Conservation (phyloP, 345 rosid genomes). For the Euclidium syriacum region DNA sequence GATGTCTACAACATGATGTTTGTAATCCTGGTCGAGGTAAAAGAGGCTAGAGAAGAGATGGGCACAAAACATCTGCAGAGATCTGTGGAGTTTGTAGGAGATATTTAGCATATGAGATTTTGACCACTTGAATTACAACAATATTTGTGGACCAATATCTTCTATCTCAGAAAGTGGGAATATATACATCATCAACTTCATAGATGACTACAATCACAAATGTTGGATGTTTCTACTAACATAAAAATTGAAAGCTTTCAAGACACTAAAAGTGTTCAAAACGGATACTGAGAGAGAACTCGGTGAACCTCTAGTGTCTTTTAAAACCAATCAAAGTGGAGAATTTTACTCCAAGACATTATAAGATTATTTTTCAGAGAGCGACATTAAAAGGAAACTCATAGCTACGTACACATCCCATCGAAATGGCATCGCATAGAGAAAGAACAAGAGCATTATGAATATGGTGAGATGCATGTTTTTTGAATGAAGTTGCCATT, state of each 20-base stretch:
- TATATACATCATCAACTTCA: background rate
- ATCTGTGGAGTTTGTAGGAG: background rate
- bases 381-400: background rate
- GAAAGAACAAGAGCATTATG: background rate
- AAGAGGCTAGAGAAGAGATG: background rate
- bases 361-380: slow-evolving; percentile 1
- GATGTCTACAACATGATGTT: background rate
- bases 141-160: background rate
- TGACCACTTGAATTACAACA: background rate
- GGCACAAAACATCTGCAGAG: background rate
- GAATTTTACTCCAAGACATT: slow-evolving; percentile 3
- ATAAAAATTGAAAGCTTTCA: background rate
- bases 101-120: background rate
- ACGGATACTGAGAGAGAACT: background rate
- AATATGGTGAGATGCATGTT: background rate
- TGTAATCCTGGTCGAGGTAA: background rate
- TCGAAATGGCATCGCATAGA: background rate
- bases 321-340: background rate
- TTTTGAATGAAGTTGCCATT: background rate
- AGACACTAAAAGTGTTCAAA: background rate
- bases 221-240: background rate
- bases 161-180: background rate
- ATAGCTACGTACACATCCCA: background rate
- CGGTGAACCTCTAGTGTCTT: background rate
- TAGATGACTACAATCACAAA: background rate